Evolutionary conservation across 2,329 filamentous ascomycete genomes (phyloP).

Genomic region (Phyllosticta citriasiana): DNA sequence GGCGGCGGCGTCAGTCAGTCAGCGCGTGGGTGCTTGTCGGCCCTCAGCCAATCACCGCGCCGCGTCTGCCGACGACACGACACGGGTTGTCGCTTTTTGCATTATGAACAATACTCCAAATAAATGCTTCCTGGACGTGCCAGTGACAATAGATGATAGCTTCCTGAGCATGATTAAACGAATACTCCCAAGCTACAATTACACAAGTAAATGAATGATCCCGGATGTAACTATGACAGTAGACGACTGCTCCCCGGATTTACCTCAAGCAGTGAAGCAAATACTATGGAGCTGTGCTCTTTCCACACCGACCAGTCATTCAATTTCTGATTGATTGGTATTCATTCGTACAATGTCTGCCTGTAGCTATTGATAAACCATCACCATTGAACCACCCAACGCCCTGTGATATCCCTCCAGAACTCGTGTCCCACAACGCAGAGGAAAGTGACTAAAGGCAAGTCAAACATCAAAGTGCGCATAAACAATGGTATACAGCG

Average conservation of each 20-base stretch:
- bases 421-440: neutral
- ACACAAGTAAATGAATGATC: too few relatives aligned
- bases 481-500: conserved; percentile 11
- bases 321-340: too few relatives aligned
- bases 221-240: too few relatives aligned
- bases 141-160: too few relatives aligned
- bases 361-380: too few relatives aligned
- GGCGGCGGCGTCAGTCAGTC: neutral
- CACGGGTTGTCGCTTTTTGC: neutral
- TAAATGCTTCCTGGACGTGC: neutral
- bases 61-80: neutral
- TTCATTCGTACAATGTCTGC: too few relatives aligned
- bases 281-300: too few relatives aligned
- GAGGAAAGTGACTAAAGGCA: neutral
- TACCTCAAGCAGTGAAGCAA: too few relatives aligned
- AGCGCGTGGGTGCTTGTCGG: neutral
- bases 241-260: too few relatives aligned
- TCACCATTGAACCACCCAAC: neutral
- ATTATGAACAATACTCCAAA: neutral
- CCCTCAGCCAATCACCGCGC: neutral
- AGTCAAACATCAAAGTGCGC: neutral
- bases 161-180: too few relatives aligned
- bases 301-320: too few relatives aligned
- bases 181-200: too few relatives aligned
- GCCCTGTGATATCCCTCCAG: neutral